Conservation (phyloP, 2,329 filamentous ascomycete genomes). For the Fusarium coffeatum region DNA sequence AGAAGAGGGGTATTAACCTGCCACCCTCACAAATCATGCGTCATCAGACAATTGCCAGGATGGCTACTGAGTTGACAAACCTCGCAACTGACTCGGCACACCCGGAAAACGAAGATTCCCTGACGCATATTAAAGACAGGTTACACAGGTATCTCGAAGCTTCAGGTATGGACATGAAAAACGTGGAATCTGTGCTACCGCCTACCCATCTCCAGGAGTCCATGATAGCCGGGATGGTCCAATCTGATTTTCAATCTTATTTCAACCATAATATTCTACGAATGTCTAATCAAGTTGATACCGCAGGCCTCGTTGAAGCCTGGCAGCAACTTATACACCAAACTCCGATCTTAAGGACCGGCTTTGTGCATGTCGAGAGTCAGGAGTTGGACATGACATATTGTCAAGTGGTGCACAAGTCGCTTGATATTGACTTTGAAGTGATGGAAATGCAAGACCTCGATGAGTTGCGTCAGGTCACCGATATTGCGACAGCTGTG, state of each 20-base stretch:
- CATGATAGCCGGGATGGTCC: slow-evolving; percentile 84
- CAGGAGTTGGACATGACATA: slow-evolving; percentile 63
- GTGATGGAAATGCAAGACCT: slow-evolving; percentile 42
- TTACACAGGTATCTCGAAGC: slow-evolving; percentile 55
- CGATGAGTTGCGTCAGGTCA: slow-evolving; percentile 53
- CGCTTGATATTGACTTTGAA: slow-evolving; percentile 34
- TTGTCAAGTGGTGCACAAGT: slow-evolving; percentile 60
- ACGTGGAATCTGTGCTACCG: slow-evolving; percentile 73
- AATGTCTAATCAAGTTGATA: slow-evolving; percentile 65
- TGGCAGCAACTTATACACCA: slow-evolving; percentile 69
- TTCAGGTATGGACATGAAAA: slow-evolving; percentile 50
- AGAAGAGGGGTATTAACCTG: slow-evolving; percentile 67
- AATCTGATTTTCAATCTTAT: slow-evolving; percentile 79
- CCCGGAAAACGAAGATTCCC: neutral
- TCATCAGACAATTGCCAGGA: slow-evolving; percentile 72
- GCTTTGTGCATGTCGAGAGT: slow-evolving; percentile 75
- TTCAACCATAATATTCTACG: slow-evolving; percentile 86
- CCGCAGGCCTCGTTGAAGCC: slow-evolving; percentile 67
- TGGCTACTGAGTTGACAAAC: slow-evolving; percentile 52
- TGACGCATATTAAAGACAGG: slow-evolving; percentile 44
- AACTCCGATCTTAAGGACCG: slow-evolving; percentile 80
- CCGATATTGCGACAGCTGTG: slow-evolving; percentile 50
- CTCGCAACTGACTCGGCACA: neutral
- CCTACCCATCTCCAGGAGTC: slow-evolving; percentile 87
- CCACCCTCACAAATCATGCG: slow-evolving; percentile 83